Evolutionary conservation across 345 rosid genomes (phyloP).

Genomic region (Pistacia atlantica): DNA sequence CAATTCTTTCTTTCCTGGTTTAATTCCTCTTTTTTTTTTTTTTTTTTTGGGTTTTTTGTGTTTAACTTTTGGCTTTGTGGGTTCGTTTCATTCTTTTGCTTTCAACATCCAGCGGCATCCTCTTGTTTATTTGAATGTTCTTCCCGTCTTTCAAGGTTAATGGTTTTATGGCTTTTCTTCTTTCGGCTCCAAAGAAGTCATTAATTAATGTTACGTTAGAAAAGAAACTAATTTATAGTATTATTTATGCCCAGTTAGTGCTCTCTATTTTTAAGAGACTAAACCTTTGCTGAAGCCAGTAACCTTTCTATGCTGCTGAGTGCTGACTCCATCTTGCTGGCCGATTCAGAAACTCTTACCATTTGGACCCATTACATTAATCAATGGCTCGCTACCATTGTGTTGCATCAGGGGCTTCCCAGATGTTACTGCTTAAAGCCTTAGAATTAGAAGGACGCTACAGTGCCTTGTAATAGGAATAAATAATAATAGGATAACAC

Average conservation of each 20-base stretch:
- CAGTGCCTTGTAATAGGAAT: too few species aligned
- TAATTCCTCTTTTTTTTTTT: neutral
- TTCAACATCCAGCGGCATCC: neutral
- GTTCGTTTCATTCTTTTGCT: neutral
- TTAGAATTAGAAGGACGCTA: too few species aligned
- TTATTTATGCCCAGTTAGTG: constrained; percentile 3
- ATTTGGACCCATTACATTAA: too few species aligned
- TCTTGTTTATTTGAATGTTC: constrained; percentile 23
- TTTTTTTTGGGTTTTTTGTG: neutral
- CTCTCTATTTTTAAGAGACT: neutral
- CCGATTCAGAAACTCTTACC: too few species aligned
- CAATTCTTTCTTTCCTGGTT: constrained; percentile 23
- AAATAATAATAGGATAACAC: too few species aligned
- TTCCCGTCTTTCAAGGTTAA: constrained; percentile 37
- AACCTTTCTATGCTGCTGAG: neutral
- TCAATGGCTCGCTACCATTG: too few species aligned
- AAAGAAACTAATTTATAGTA: neutral
- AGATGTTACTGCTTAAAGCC: too few species aligned
- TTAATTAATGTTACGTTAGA: neutral
- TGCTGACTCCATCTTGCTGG: neutral
- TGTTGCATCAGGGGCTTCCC: too few species aligned
- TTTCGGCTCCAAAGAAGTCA: constrained; percentile 36
- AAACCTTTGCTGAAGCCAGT: neutral
- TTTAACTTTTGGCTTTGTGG: neutral
- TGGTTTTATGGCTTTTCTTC: constrained; percentile 29